Evolutionary conservation across 208 protist species (phyloP).

Genomic region (Trypanosoma melophagium): DNA sequence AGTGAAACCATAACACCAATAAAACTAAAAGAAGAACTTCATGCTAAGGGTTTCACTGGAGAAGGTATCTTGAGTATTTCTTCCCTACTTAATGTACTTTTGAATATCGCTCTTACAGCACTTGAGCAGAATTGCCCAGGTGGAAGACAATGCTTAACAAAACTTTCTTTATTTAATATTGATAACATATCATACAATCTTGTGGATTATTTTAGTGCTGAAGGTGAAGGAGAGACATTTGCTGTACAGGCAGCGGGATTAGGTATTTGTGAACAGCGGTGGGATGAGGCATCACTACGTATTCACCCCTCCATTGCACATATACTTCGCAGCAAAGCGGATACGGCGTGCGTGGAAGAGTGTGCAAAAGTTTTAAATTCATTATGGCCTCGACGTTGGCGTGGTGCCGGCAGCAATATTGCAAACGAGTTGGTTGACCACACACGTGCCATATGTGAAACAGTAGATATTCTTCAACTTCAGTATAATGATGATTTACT

Average conservation of each 20-base stretch:
- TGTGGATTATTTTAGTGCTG: slow-evolving; percentile 44
- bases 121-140: slow-evolving; percentile 41
- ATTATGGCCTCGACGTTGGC: slow-evolving; percentile 81
- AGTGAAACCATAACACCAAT: slow-evolving; percentile 29
- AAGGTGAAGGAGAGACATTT: slow-evolving; percentile 44
- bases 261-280: slow-evolving; percentile 63
- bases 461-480: slow-evolving; percentile 22
- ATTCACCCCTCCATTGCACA: slow-evolving; percentile 61
- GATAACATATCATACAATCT: slow-evolving; percentile 57
- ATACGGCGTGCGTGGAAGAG: slow-evolving; percentile 15
- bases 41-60: slow-evolving; percentile 30
- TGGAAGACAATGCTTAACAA: slow-evolving; percentile 35
- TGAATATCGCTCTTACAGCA: slow-evolving; percentile 44
- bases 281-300: slow-evolving; percentile 58
- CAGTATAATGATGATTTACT: slow-evolving; percentile 41
- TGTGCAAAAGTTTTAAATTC: slow-evolving; percentile 36
- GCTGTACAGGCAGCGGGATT: slow-evolving; percentile 37
- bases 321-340: slow-evolving; percentile 29
- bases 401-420: slow-evolving; percentile 50
- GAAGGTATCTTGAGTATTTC: slow-evolving; percentile 65
- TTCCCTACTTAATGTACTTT: slow-evolving; percentile 41
- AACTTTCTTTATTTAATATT: slow-evolving; percentile 60
- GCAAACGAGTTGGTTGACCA: slow-evolving; percentile 76
- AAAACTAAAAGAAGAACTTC: slow-evolving; percentile 31
- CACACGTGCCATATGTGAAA: slow-evolving; percentile 44